Conservation (phyloP, 139 green algal genomes). For the Volvox africanus region DNA sequence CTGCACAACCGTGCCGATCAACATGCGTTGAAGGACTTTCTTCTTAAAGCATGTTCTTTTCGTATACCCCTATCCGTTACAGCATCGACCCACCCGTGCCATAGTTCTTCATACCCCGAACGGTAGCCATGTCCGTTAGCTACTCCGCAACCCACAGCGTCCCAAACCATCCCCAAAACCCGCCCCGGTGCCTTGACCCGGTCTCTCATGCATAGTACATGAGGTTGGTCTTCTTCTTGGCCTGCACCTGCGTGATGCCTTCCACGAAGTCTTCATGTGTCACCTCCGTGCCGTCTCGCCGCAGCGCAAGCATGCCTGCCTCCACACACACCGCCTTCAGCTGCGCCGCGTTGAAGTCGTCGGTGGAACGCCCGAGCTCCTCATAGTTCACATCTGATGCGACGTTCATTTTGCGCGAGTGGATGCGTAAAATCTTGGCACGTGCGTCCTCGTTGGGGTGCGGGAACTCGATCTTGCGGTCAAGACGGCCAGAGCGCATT, state of each 20-base stretch:
- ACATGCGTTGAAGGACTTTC: too few relatives aligned
- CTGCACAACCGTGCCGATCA: too few relatives aligned
- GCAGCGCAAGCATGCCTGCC: conserved; percentile 98
- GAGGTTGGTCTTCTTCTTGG: conserved; percentile 99
- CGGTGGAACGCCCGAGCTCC: conserved; percentile 94
- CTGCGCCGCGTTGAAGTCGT: conserved; percentile 98
- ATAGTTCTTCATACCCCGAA: too few relatives aligned
- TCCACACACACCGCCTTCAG: conserved; percentile 96
- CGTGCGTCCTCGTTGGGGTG: conserved; percentile 97
- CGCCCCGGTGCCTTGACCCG: too few relatives aligned
- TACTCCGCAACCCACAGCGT: too few relatives aligned
- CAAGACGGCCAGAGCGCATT: conserved; percentile 94
- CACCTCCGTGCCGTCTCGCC: conserved; percentile 93
- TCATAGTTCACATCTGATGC: conserved; percentile 96
- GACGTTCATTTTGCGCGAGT: conserved; percentile 80
- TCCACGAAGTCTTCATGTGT: conserved; percentile 99
- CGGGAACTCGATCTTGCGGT: conserved; percentile 99
- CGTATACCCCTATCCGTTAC: too few relatives aligned
- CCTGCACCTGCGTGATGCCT: conserved; percentile 96
- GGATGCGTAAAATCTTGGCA: conserved; percentile 96
- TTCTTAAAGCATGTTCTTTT: too few relatives aligned
- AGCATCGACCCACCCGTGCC: too few relatives aligned
- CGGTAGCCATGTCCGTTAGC: too few relatives aligned
- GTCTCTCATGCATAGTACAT: conserved; percentile 90
- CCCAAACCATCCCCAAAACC: too few relatives aligned